phyloP scores from a whole-genome alignment of 768 basidiomycete species.

The Sporobolomyces phaffii region DNA sequence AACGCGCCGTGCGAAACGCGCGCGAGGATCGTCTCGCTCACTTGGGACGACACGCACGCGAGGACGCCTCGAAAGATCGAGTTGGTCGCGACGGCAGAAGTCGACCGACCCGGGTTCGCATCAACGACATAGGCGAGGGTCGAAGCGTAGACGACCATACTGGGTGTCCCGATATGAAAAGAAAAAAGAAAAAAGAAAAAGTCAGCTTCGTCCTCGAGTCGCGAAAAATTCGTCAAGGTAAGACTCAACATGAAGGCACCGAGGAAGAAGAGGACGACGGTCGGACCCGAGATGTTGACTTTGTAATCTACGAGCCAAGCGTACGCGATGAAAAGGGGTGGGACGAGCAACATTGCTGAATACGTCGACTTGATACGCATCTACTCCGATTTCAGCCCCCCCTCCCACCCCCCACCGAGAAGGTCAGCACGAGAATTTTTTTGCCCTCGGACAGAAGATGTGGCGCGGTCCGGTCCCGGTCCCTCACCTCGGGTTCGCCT shows the following conservation, averaged over 20 bases:
- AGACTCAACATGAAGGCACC: no score
- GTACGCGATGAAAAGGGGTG: constrained; percentile 61
- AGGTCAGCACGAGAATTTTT: no score
- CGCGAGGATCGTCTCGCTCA: constrained; percentile 66
- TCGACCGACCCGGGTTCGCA: constrained; percentile 72
- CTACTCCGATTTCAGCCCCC: no score
- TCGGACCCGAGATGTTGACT: constrained; percentile 61
- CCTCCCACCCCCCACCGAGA: no score
- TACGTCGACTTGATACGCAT: constrained; percentile 22
- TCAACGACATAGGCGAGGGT: constrained; percentile 81
- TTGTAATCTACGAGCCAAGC: constrained; percentile 68
- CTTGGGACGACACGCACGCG: constrained; percentile 56
- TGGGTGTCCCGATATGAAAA: background rate
- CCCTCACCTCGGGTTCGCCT: constrained; percentile 62
- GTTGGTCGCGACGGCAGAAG: constrained; percentile 66
- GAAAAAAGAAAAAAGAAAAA: background rate
- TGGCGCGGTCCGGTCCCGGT: no score
- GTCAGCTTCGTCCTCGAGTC: no score
- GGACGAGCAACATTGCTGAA: constrained; percentile 56
- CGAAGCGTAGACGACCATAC: constrained; percentile 56
- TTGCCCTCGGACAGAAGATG: no score
- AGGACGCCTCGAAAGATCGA: constrained; percentile 57
- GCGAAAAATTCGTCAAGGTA: constrained; percentile 3
- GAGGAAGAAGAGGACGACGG: constrained; percentile 63
- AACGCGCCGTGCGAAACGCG: constrained; percentile 42